These are phyloP conservation scores for Fusarium coffeatum DNA, from an alignment of 2,329 filamentous ascomycete species.

Conservation along the genomic window DNA sequence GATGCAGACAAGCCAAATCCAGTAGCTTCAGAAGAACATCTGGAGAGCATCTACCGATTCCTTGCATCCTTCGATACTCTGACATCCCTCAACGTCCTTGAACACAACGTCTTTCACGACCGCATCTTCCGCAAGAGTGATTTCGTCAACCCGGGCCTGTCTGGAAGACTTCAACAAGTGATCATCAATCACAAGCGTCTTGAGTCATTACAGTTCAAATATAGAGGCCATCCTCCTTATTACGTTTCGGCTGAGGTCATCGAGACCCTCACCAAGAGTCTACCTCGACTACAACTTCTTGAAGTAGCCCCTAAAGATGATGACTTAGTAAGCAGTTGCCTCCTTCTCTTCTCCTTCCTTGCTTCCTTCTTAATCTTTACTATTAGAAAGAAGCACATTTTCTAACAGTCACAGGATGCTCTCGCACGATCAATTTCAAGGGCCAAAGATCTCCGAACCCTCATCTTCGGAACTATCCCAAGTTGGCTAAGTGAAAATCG, in stretches of 20 bases:
- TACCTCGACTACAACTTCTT: background rate
- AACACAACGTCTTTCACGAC: background rate
- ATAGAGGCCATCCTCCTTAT: rapidly evolving
- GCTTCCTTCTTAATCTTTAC: no score
- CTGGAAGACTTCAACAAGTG: background rate
- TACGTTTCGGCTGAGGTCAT: background rate
- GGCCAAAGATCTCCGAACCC: background rate
- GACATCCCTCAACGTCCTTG: background rate
- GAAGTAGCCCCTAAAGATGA: background rate
- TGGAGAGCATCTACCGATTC: slow-evolving; percentile 9
- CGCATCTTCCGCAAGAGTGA: rapidly evolving
- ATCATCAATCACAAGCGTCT: background rate
- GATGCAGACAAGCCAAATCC: rapidly evolving
- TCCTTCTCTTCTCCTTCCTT: no score
- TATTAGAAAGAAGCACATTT: no score
- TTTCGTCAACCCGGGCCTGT: background rate
- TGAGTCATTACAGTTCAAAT: background rate
- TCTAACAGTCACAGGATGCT: background rate
- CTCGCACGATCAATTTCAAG: background rate
- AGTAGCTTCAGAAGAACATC: background rate
- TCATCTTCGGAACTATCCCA: background rate
- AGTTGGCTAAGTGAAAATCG: background rate
- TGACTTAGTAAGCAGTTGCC: background rate
- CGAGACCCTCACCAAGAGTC: background rate
- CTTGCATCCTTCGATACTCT: slow-evolving; percentile 6